Percentiles rank a stretch among this genome's conserved stretches.
Evolutionary conservation across 2,329 filamentous ascomycete species (phyloP).

Genomic region (Aspergillus felis): DNA sequence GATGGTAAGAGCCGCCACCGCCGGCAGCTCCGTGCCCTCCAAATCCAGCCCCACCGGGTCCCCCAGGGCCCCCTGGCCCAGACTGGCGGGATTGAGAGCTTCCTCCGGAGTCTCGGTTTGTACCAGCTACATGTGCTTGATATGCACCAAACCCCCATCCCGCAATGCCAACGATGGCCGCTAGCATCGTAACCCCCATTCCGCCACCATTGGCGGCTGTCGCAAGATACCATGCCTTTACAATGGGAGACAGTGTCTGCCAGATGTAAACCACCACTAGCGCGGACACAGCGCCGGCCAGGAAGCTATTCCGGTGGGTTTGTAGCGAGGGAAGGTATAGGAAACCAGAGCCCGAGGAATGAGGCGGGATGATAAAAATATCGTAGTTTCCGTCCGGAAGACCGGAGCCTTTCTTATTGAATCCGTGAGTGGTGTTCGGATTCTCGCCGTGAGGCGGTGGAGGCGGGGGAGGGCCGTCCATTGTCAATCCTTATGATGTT

Average conservation of each 20-base stretch:
- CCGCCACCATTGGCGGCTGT: slow-evolving; percentile 70
- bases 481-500: slow-evolving; percentile 8
- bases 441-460: slow-evolving; percentile 65
- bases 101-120: slow-evolving; percentile 7
- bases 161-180: slow-evolving; percentile 68
- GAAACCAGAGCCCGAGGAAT: slow-evolving; percentile 84
- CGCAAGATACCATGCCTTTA: slow-evolving; percentile 68
- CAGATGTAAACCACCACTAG: slow-evolving; percentile 70
- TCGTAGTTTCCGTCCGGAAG: slow-evolving; percentile 90
- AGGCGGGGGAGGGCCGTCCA: slow-evolving; percentile 53
- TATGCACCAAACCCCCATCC: slow-evolving; percentile 73
- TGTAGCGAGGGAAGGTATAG: slow-evolving; percentile 88
- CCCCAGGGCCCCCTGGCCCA: slow-evolving; percentile 19
- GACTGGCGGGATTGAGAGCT: slow-evolving; percentile 29
- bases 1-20: slow-evolving; percentile 9
- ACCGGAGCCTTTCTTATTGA: slow-evolving; percentile 47
- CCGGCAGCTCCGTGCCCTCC: slow-evolving; percentile 15
- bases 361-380: slow-evolving; percentile 93
- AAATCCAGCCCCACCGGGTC: slow-evolving; percentile 17
- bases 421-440: slow-evolving; percentile 6
- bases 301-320: slow-evolving; percentile 84
- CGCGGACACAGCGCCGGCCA: slow-evolving; percentile 77
- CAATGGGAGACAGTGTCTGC: slow-evolving; percentile 67
- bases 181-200: slow-evolving; percentile 66
- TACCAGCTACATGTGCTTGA: slow-evolving; percentile 43